Evolutionary conservation across 148 eudicot genomes (phyloP), one percentile per base, ranked within the genome.

Genomic region (Amaranthus palmeri): DNA sequence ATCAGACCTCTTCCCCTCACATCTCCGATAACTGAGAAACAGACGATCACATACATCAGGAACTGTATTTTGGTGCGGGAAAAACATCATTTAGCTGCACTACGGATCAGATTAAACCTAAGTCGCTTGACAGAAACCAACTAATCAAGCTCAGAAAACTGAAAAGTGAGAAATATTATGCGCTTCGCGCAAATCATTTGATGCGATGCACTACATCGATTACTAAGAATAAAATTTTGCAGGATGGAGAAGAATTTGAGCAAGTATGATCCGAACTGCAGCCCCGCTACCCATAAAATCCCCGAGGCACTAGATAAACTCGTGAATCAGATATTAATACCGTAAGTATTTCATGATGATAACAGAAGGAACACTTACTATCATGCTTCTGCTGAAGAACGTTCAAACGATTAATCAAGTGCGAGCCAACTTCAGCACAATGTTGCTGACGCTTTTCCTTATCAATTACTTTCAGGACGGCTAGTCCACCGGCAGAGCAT

Each of bases 401-500:
- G 54, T 78, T 82, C 74, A 95, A 68, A 12, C 96, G 93, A 54
- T 75, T 81, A 68, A 89, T 84, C 82, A 95, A 78, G 78, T 91
- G 93, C 69, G 97, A 85, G 55, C 98, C 98, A 74, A 95, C 86
- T 70, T 89, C 90, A 70, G 96, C 86, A 78, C 93, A 91, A 78
- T 91, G 97, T 48, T 81, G 61, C 79, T 95, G 98, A 69, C 96
- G 98, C 78, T 82, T 85, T 78, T 95, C 98, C 73, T 88, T 89
- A 52, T 95, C 98, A 67, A 95, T 75, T 60, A 91, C 98, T 74
- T 77, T 86, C 55, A 95, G 92, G 75, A 95, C 98, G 7, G 97
- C 98, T 73, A 84, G 96, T 68, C 98, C 98, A 79, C 98, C 98
- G 52, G 98, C 87, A 64, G 98, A 95, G 72, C 98, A 95, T 45